Base-by-base conservation (phyloP, 2,329 filamentous ascomycete species). In the Colletotrichum sp. region DNA sequence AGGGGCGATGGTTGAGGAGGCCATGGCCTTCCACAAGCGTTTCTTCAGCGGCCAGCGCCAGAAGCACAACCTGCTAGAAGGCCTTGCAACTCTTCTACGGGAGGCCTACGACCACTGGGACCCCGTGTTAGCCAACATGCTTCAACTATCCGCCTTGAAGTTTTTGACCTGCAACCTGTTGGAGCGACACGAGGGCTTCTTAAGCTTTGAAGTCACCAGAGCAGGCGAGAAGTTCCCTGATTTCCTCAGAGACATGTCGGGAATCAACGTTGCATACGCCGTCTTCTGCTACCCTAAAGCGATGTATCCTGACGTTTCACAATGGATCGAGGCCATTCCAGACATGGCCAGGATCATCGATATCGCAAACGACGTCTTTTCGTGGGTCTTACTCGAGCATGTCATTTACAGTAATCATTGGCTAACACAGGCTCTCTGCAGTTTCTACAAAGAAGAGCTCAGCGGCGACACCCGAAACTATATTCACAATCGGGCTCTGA, bases 371-470 rank as follows among this genome's bases (percentile, higher is more conserved):
- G 78, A 79, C 63, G 78, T 79, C 30, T 59, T 79, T n/a, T 79
- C 78, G 78, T 79, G 63, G 76, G 78, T 78, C 34, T 28, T 10
- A 16, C 64, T 57, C 32, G n/a, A 62, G 21, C 12, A 16, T 16
- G 28, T 21, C 24, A 6, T n/a, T 34, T 15, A 15, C 26, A 30
- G 8, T 32, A 15, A 49, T n/a, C n/a, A 10, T 7, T 52, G 18
- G 24, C 69, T 73, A 10, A 73, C 62, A 30, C 18, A 10, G 18
- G 66, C n/a, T 34, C 49, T 24, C 6, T 64, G 32, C 49, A 79
- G 78, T 5, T 79, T 79, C 32, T 79, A 79, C 76, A 79, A 79
- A 30, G 78, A 79, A 24, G 78, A 79, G 62, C 71, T 79, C 28
- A 65, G 71, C 13, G 71, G 76, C 52, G 78, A 79, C 55, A 66